phyloP scores from a whole-genome alignment of 257 asterid genomes.

The Penstemon barbatus region DNA sequence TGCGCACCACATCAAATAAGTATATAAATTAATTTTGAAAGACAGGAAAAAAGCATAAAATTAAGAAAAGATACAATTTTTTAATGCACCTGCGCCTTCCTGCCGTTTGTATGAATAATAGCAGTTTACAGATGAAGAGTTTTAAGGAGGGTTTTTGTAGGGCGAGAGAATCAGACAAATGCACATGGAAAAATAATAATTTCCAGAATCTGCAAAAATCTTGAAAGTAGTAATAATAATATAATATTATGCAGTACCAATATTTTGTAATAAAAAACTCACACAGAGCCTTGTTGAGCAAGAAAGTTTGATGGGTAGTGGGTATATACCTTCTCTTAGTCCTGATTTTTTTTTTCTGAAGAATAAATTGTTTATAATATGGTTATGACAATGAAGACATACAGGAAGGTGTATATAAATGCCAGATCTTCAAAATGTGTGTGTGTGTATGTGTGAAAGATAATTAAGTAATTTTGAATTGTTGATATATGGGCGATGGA shows the following conservation, averaged over 20 bases:
- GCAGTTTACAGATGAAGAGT: constrained; percentile 22
- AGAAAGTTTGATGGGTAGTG: constrained; percentile 36
- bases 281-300: constrained; percentile 39
- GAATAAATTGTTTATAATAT: background rate
- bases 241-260: background rate
- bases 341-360: background rate
- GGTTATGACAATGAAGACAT: background rate
- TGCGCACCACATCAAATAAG: too few species aligned
- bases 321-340: constrained; percentile 5
- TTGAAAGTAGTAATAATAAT: background rate
- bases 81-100: constrained; percentile 22
- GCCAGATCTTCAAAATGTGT: background rate
- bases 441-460: background rate
- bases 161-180: background rate
- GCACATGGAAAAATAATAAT: constrained; percentile 8
- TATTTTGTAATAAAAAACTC: background rate
- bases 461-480: too few species aligned
- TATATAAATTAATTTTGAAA: background rate
- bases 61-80: background rate
- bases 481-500: background rate
- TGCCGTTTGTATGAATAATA: background rate
- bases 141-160: constrained; percentile 36
- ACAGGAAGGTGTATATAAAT: background rate
- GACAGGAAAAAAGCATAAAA: background rate
- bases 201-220: background rate